Percentiles rank a stretch among this genome's conserved stretches.
Evolutionary conservation across 495 filamentous ascomycete genomes (phyloP).

Genomic region (Podospora tetraspora): DNA sequence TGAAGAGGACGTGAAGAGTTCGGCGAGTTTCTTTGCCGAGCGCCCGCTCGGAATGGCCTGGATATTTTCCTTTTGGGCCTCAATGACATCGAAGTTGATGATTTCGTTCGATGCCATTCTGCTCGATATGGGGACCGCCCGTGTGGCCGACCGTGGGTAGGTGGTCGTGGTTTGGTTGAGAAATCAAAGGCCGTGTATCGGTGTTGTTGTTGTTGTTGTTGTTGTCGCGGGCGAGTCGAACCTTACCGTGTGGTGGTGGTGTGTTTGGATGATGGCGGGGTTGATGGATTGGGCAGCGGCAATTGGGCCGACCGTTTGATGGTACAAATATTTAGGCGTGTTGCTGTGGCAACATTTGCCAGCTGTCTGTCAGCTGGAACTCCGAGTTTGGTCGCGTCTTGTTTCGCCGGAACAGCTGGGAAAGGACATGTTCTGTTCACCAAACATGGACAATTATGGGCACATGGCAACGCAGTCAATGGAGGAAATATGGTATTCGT

Average conservation of each 20-base stretch:
- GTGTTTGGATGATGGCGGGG: constrained; percentile 3
- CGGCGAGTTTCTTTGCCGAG: constrained; percentile 83
- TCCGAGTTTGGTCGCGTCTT: background rate
- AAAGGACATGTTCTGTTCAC: background rate
- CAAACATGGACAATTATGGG: background rate
- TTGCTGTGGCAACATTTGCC: constrained; percentile 23
- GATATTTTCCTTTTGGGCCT: constrained; percentile 95
- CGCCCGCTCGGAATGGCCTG: constrained; percentile 86
- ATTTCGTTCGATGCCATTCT: constrained; percentile 49
- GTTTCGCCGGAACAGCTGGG: background rate
- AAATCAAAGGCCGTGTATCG: background rate
- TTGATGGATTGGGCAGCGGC: background rate
- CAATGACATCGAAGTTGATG: constrained; percentile 93
- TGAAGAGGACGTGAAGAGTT: constrained; percentile 66
- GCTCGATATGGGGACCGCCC: constrained; percentile 2
- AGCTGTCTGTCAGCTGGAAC: constrained; percentile 8
- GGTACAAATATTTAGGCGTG: constrained; percentile 18
- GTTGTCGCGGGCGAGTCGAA: background rate
- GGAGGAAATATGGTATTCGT: constrained; percentile 22
- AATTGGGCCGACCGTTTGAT: background rate
- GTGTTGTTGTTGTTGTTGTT: background rate
- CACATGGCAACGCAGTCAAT: too few species aligned
- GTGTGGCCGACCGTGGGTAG: background rate
- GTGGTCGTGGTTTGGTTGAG: background rate
- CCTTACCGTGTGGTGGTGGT: constrained; percentile 5